Evolutionary conservation across 352 stramenopile genomes (phyloP).

Genomic region (Phytopythium cucurbitacearum): DNA sequence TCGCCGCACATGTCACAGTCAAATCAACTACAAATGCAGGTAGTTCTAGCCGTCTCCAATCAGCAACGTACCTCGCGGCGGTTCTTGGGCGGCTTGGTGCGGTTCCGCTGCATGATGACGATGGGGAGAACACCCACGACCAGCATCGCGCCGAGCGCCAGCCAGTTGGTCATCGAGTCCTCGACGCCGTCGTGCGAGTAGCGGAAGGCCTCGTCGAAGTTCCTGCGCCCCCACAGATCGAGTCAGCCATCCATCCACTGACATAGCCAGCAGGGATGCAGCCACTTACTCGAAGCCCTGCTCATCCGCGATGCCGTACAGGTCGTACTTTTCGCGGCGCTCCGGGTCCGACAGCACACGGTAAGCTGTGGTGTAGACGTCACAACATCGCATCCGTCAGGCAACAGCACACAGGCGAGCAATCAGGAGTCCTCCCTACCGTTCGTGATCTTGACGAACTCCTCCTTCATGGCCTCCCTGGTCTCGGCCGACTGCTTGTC

Average conservation of each 20-base stretch:
- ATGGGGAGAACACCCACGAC: slow-evolving; percentile 53
- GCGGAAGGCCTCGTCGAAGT: slow-evolving; percentile 73
- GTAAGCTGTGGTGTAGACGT: slow-evolving; percentile 32
- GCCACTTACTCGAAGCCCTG: slow-evolving; percentile 64
- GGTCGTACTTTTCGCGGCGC: slow-evolving; percentile 73
- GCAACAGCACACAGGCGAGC: not conserved
- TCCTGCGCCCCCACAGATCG: slow-evolving; percentile 21
- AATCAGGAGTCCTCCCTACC: slow-evolving; percentile 17
- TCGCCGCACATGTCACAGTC: not conserved
- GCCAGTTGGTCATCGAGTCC: slow-evolving; percentile 68
- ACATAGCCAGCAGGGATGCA: not conserved
- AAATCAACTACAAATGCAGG: not conserved
- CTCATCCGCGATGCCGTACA: slow-evolving; percentile 76
- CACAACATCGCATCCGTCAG: slow-evolving; percentile 5
- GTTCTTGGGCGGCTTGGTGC: slow-evolving; percentile 66
- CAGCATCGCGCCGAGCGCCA: slow-evolving; percentile 54
- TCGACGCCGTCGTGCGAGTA: slow-evolving; percentile 64
- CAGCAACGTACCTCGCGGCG: slow-evolving; percentile 48
- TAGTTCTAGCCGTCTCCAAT: too few species aligned
- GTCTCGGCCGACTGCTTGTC: slow-evolving; percentile 88
- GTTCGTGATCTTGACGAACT: slow-evolving; percentile 80
- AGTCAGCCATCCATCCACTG: too few species aligned
- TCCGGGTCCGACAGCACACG: slow-evolving; percentile 71
- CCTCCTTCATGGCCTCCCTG: slow-evolving; percentile 52
- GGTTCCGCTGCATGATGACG: slow-evolving; percentile 69